Percentiles rank a stretch among this genome's conserved stretches.
Conservation (phyloP, 768 basidiomycete species). For the Sarcodon sp. region DNA sequence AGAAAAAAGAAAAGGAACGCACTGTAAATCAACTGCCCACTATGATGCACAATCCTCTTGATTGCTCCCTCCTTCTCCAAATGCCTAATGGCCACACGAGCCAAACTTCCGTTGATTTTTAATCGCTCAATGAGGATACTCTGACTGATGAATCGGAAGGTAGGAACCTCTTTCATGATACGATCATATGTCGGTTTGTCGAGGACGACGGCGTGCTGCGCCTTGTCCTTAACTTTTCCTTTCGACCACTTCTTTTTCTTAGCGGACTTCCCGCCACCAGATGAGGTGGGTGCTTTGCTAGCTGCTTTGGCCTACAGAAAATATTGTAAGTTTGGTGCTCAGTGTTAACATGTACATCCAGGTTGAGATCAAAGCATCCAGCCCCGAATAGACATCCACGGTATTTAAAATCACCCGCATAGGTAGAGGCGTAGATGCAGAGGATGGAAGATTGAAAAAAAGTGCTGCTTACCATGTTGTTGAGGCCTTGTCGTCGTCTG, state of each 20-base stretch:
- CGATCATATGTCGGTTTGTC: conserved; percentile 91
- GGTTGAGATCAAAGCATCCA: background rate
- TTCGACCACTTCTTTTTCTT: conserved; percentile 99
- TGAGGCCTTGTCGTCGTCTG: background rate
- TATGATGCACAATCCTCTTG: conserved; percentile 95
- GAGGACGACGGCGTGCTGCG: conserved; percentile 88
- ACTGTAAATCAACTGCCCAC: conserved; percentile 93
- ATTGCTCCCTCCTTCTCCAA: conserved; percentile 90
- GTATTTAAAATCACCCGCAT: no score
- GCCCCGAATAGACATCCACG: background rate
- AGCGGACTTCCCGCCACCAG: conserved; percentile 73
- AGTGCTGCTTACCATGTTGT: background rate
- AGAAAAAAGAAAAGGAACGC: conserved; percentile 22
- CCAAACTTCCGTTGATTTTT: conserved; percentile 92
- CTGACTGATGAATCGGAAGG: conserved; percentile 98
- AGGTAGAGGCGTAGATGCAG: background rate
- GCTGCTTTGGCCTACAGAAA: background rate
- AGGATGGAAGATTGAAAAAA: background rate
- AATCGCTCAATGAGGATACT: conserved; percentile 97
- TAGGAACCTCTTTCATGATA: conserved; percentile 96
- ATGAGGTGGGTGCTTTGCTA: conserved; percentile 35
- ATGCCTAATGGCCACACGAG: conserved; percentile 82
- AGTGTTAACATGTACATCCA: background rate
- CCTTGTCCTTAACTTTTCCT: conserved; percentile 99
- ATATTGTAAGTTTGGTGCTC: no score